Conservation (phyloP, 2,329 filamentous ascomycete genomes). For the Phaeosphaeriaceae sp. region DNA sequence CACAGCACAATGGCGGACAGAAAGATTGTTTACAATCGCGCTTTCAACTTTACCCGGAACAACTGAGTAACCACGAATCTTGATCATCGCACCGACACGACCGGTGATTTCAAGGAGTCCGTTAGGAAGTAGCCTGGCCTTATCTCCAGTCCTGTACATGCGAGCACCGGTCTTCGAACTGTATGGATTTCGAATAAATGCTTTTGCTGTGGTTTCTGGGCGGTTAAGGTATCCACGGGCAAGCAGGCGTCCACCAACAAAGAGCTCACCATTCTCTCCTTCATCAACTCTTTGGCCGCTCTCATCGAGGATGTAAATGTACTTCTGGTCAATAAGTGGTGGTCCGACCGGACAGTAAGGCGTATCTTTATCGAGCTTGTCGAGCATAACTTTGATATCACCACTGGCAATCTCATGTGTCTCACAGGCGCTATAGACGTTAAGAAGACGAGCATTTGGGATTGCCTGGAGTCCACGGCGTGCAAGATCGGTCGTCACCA, state of each 20-base stretch:
- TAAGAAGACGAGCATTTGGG: slow-evolving; percentile 72
- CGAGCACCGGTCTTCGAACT: slow-evolving; percentile 64
- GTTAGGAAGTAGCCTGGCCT: slow-evolving; percentile 69
- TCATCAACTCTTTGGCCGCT: slow-evolving; percentile 65
- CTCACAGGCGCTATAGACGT: slow-evolving; percentile 83
- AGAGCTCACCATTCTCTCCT: slow-evolving; percentile 74
- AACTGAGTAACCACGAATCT: slow-evolving; percentile 78
- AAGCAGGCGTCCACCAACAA: slow-evolving; percentile 74
- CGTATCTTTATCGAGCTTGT: slow-evolving; percentile 60
- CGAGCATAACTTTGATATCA: slow-evolving; percentile 72
- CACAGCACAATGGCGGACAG: slow-evolving; percentile 74
- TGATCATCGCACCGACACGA: slow-evolving; percentile 80
- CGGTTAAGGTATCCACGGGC: slow-evolving; percentile 80
- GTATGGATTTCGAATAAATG: slow-evolving; percentile 72
- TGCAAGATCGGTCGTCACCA: slow-evolving; percentile 78
- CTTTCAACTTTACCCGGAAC: slow-evolving; percentile 79
- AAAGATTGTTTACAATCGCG: slow-evolving; percentile 71
- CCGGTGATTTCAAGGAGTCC: slow-evolving; percentile 78
- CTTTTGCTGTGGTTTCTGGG: slow-evolving; percentile 76
- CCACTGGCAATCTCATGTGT: slow-evolving; percentile 82
- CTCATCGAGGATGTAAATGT: slow-evolving; percentile 76
- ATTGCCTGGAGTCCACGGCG: slow-evolving; percentile 71
- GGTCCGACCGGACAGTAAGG: slow-evolving; percentile 76
- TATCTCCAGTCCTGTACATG: slow-evolving; percentile 78
- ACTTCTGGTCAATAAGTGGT: slow-evolving; percentile 66